phyloP scores from a whole-genome alignment of 257 asterid species.

The Thymus quinquecostatus region DNA sequence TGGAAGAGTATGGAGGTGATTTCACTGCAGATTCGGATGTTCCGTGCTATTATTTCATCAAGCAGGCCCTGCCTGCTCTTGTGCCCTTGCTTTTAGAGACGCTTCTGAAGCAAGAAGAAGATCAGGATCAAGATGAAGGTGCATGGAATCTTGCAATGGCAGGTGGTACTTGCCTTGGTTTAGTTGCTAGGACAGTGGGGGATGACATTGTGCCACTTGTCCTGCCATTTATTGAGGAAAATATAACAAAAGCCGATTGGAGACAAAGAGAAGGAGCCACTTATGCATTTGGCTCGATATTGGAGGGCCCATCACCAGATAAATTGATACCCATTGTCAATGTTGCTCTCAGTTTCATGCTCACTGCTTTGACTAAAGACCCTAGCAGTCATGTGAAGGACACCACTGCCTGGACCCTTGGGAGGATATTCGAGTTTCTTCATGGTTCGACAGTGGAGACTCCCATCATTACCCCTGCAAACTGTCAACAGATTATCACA shows the following conservation, averaged over 20 bases:
- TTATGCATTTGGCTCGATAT: constrained; percentile 80
- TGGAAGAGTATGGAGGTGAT: constrained; percentile 75
- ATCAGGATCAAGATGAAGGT: constrained; percentile 87
- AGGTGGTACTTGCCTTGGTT: constrained; percentile 87
- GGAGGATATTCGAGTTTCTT: constrained; percentile 80
- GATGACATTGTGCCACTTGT: constrained; percentile 82
- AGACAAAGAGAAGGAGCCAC: constrained; percentile 82
- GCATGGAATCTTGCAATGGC: constrained; percentile 93
- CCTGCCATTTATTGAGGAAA: constrained; percentile 77
- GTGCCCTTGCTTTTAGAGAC: constrained; percentile 79
- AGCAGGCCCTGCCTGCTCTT: constrained; percentile 81
- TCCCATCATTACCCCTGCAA: constrained; percentile 62
- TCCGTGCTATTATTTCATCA: constrained; percentile 71
- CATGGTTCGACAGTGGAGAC: constrained; percentile 69
- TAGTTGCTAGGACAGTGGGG: constrained; percentile 82
- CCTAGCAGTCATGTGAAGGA: constrained; percentile 82
- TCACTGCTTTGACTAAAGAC: constrained; percentile 64
- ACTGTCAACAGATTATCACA: constrained; percentile 63
- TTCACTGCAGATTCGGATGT: constrained; percentile 76
- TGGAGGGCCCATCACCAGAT: constrained; percentile 83
- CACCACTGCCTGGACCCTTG: constrained; percentile 86
- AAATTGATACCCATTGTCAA: constrained; percentile 68
- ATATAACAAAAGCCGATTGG: constrained; percentile 67
- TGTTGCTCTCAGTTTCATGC: constrained; percentile 71
- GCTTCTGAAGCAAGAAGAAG: constrained; percentile 85